A percentile compares a stretch with the other conserved stretches of the same genome.
Evolutionary conservation across 805 yeast species (phyloP).

Genomic region (Hanseniaspora taiwanica): DNA sequence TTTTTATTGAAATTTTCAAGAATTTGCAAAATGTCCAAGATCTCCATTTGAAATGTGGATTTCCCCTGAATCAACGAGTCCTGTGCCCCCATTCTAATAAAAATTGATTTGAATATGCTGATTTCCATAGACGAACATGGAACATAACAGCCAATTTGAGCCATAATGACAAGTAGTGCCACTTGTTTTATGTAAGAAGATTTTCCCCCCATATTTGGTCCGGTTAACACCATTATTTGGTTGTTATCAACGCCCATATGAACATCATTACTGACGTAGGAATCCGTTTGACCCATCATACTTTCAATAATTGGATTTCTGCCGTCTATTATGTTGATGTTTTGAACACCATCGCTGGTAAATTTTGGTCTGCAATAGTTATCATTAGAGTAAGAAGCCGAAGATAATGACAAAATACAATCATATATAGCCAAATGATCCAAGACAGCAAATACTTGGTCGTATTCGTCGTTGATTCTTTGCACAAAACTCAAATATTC

Average conservation of each 20-base stretch:
- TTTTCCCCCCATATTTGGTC: constrained; percentile 86
- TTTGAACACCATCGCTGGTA: constrained; percentile 27
- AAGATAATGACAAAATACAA: constrained; percentile 53
- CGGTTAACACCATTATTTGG: constrained; percentile 57
- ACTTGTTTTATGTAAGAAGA: constrained; percentile 64
- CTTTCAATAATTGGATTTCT: constrained; percentile 54
- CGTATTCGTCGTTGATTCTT: constrained; percentile 26
- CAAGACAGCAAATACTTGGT: constrained; percentile 30
- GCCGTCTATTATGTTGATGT: constrained; percentile 40
- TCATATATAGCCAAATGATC: constrained; percentile 43
- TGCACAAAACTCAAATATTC: constrained; percentile 24
- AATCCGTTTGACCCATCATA: constrained; percentile 6
- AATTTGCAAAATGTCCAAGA: constrained; percentile 87
- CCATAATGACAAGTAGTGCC: constrained; percentile 57
- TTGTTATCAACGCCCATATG: constrained; percentile 32
- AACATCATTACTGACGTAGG: constrained; percentile 59
- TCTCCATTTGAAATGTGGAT: constrained; percentile 89
- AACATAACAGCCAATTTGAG: constrained; percentile 64
- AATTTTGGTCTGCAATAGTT: constrained; percentile 39
- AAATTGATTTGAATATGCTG: constrained; percentile 52
- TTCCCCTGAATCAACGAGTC: constrained; percentile 65
- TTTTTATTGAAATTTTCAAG: constrained; percentile 54
- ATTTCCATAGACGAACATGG: constrained; percentile 51
- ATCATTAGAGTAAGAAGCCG: constrained; percentile 35
- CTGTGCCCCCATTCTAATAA: constrained; percentile 66